Base-by-base conservation (phyloP, 139 green algal genomes). In the Ostreobium quekettii region DNA sequence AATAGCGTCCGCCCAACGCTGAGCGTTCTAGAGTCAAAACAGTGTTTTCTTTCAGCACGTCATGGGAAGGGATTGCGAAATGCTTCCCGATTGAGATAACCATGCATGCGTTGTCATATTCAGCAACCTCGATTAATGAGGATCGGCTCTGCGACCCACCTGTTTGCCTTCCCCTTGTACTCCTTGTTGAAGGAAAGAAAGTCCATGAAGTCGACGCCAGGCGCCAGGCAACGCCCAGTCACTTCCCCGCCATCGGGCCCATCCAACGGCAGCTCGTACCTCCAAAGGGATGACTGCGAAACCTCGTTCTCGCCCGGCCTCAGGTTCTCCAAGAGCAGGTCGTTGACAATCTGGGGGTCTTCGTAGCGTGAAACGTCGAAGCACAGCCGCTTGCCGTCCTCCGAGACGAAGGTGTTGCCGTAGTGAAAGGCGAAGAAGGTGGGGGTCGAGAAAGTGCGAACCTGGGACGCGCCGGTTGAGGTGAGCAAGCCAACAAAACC, bases 371-470 rank as follows among this genome's bases (percentile, higher is more conserved):
- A 64, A 29, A 85, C 66, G 70, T 93, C 86, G 0, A 91, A 73
- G 48, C 80, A 75, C 4, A 90, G 36, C 24, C 70, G 60, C 31
- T 71, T 62, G 19, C 76, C 70, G 26, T 72, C 74, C 7, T 59
- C 46, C 11, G 56, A 64, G 38, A 88, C 72, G 29, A 78, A 89
- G 4, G 79, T 80, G 48, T 95, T 92, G 47, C 64, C 73, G 46
- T 79, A 83, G 70, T 95, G 88, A 59, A 94, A 93, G 1, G 70
- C 77, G 56, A 89, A 93, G 63, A 86, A 89, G 15, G 82, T 5
- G 0, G 83, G 81, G 0, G 74, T 72, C 0, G 38, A 70, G 64
- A 83, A 82, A 4, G 67, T 77, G 0, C 61, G 60, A 2, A 71
- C 59, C 58, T 78, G 60, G n/a, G n/a, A 8, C 7, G 38, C 42